phyloP scores from a whole-genome alignment of 208 protist genomes.

The Trypanosoma cruzi region DNA sequence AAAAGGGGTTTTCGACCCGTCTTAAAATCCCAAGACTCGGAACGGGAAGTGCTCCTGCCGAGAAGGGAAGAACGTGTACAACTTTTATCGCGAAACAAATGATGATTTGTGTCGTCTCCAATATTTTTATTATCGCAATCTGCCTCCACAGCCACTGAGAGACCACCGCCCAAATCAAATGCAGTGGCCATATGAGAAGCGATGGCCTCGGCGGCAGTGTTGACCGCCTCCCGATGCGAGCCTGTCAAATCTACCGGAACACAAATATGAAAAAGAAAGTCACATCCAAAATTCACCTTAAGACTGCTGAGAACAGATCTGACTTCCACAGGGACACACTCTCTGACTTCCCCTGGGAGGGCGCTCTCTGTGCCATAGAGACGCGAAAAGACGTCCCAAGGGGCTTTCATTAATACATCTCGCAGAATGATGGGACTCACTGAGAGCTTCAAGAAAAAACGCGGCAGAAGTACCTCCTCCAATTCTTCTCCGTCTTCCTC shows the following conservation, averaged over 20 bases:
- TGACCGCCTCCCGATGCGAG: neutral
- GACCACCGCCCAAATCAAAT: neutral
- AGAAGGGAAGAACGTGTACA: neutral
- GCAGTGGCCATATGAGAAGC: neutral
- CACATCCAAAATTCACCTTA: conserved; percentile 38
- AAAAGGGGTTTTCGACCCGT: neutral
- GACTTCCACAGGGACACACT: conserved; percentile 45
- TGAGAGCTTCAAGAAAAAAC: conserved; percentile 31
- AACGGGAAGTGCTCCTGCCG: no score
- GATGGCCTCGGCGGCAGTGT: neutral
- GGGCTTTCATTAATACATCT: conserved; percentile 28
- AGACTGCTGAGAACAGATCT: conserved; percentile 18
- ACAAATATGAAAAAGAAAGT: conserved; percentile 31
- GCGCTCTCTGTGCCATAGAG: conserved; percentile 13
- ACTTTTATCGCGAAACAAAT: neutral
- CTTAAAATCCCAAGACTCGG: neutral
- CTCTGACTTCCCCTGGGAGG: neutral
- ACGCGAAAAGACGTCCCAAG: conserved; percentile 19
- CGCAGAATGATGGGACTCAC: conserved; percentile 16
- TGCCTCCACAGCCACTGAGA: neutral
- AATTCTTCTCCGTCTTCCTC: conserved; percentile 22
- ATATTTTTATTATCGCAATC: neutral
- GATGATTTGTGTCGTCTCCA: neutral
- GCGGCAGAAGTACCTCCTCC: conserved; percentile 26
- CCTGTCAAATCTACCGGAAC: neutral